These are phyloP conservation scores for Leptographium procerum DNA, from an alignment of 2,329 filamentous ascomycete genomes.

Conservation along the genomic window DNA sequence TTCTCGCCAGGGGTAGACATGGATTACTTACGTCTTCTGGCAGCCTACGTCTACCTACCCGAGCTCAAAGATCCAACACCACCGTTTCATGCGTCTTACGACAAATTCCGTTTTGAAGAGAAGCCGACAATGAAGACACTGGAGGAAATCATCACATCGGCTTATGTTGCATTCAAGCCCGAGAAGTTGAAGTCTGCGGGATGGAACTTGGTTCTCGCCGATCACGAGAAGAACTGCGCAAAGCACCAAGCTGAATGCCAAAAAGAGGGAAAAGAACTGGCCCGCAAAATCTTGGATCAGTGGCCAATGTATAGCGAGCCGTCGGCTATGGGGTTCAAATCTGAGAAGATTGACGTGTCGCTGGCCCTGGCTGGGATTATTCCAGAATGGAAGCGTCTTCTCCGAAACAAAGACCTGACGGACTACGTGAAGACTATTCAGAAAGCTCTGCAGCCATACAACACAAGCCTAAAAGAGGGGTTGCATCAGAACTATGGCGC, in stretches of 20 bases:
- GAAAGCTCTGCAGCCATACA: neutral
- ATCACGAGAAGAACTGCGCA: neutral
- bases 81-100: conserved; percentile 9
- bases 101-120: conserved; percentile 4
- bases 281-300: neutral
- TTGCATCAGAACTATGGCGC: neutral
- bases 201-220: neutral
- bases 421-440: conserved; percentile 22
- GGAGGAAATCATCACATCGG: neutral
- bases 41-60: conserved; percentile 29
- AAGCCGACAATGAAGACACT: neutral
- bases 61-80: conserved; percentile 25
- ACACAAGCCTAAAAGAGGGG: neutral
- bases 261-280: neutral
- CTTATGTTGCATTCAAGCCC: neutral
- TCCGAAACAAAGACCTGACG: conserved; percentile 34
- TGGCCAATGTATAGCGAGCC: neutral
- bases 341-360: conserved; percentile 22
- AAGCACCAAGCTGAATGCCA: neutral
- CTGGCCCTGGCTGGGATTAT: conserved; percentile 27
- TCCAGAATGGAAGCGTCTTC: conserved; percentile 35
- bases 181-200: too few relatives aligned
- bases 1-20: conserved; percentile 17
- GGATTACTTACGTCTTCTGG: conserved; percentile 21
- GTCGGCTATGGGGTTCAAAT: neutral